phyloP scores from a whole-genome alignment of 257 asterid genomes.

The Nicotiana attenuata region DNA sequence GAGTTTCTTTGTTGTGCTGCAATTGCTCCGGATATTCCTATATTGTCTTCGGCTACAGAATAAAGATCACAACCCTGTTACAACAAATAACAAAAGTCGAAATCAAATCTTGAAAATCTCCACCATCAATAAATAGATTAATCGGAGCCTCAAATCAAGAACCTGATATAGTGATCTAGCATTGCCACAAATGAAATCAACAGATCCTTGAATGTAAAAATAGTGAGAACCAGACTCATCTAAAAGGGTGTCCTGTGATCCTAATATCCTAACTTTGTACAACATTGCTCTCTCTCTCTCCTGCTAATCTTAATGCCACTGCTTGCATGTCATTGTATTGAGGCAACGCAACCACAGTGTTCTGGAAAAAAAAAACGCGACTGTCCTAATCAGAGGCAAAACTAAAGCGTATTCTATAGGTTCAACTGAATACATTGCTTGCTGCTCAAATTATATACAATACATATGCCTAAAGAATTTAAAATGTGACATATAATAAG shows the following conservation, averaged over 20 bases:
- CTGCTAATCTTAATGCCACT: slow-evolving; percentile 60
- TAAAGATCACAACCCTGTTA: slow-evolving; percentile 51
- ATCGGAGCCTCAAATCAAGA: too few relatives aligned
- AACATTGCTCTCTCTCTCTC: slow-evolving; percentile 51
- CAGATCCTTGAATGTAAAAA: slow-evolving; percentile 62
- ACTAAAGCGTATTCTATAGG: too few relatives aligned
- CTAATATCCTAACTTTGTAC: slow-evolving; percentile 54
- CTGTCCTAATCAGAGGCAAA: neutral
- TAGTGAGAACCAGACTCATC: slow-evolving; percentile 64
- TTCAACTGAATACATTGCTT: neutral
- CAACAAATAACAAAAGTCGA: neutral
- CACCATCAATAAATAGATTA: neutral
- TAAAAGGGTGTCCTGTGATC: slow-evolving; percentile 74
- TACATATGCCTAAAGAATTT: too few relatives aligned
- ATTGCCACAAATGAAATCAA: slow-evolving; percentile 76
- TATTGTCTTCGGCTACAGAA: slow-evolving; percentile 28
- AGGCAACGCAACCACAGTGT: slow-evolving; percentile 31
- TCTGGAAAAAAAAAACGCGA: slow-evolving; percentile 29
- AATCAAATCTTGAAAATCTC: neutral
- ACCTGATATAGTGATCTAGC: slow-evolving; percentile 73
- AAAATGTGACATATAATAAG: neutral
- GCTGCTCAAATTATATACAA: neutral
- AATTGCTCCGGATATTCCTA: slow-evolving; percentile 38
- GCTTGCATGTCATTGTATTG: slow-evolving; percentile 59
- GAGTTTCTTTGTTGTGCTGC: slow-evolving; percentile 70